Conservation (phyloP, 1,284 basidiomycete species). For the Ustilago hordei region DNA sequence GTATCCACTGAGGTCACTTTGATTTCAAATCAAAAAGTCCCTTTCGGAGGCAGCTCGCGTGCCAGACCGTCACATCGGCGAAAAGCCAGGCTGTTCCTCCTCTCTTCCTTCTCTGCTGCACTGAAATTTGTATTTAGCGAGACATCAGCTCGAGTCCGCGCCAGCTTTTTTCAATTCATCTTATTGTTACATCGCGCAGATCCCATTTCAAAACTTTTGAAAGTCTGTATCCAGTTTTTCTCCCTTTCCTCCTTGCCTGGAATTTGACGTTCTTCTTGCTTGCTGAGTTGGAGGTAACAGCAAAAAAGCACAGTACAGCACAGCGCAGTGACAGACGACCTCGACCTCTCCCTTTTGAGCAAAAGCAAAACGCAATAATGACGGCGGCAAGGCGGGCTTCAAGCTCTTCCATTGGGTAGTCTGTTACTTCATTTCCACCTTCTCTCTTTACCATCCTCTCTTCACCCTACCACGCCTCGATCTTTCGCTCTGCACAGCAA, state of each 20-base stretch:
- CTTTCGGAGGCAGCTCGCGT: constrained; percentile 1
- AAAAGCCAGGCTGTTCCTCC: background rate
- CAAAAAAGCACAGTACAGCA: background rate
- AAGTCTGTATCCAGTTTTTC: background rate
- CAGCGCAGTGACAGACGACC: constrained; percentile 3
- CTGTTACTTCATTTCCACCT: constrained; percentile 9
- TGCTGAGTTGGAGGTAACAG: constrained; percentile 12
- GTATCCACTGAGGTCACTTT: constrained; percentile 19
- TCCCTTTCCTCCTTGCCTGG: background rate
- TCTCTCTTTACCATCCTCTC: constrained; percentile 11
- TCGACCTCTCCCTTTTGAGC: background rate
- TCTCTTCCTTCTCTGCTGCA: background rate
- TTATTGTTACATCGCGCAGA: constrained; percentile 1
- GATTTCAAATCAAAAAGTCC: constrained; percentile 32
- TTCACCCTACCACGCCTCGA: constrained; percentile 3
- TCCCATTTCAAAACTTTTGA: constrained; percentile 22
- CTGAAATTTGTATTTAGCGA: background rate
- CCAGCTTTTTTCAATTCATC: constrained; percentile 9
- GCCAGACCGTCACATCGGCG: constrained; percentile 5
- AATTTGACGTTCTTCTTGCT: constrained; percentile 15
- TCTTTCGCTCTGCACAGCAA: constrained; percentile 9
- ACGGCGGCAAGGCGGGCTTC: constrained; percentile 16
- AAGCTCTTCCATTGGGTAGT: background rate
- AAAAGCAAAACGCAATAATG: background rate
- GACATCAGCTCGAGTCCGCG: constrained; percentile 12